Conservation (phyloP, 306 rosid genomes). For the Inga leiocalycina region DNA sequence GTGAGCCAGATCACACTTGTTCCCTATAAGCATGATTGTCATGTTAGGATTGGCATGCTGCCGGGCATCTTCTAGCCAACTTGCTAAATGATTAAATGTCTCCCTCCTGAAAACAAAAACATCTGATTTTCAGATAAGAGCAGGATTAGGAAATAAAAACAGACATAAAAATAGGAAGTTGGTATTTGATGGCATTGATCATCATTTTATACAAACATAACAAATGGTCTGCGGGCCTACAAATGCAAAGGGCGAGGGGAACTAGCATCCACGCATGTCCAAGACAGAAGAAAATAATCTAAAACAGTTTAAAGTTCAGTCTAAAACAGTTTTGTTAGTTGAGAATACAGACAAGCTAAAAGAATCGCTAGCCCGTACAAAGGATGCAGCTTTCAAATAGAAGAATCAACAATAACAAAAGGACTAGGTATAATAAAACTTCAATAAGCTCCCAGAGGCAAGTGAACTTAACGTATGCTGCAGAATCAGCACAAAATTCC, state of each 20-base stretch:
- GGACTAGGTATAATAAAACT: background rate
- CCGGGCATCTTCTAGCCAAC: conserved; percentile 98
- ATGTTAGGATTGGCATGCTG: conserved; percentile 98
- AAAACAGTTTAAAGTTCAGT: background rate
- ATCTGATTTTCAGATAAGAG: conserved; percentile 18
- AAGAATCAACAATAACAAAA: background rate
- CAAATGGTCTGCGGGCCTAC: conserved; percentile 2
- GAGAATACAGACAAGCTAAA: background rate
- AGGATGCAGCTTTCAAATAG: conserved; percentile 1
- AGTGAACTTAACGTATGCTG: background rate
- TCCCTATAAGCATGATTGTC: conserved; percentile 92
- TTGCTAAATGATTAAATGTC: conserved; percentile 74
- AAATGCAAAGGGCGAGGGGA: background rate
- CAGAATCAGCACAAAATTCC: conserved; percentile 13
- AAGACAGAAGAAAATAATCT: background rate
- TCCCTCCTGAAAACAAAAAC: conserved; percentile 69
- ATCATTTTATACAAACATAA: conserved; percentile 7
- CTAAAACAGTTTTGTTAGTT: no score
- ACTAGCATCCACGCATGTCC: background rate
- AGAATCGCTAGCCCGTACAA: background rate
- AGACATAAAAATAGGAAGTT: background rate
- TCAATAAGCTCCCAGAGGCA: background rate
- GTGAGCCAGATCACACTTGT: conserved; percentile 89
- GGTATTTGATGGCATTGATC: background rate
- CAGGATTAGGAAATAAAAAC: conserved; percentile 16